Evolutionary conservation across 2,329 filamentous ascomycete genomes (phyloP).

Genomic region (Colletotrichum gigasporum): DNA sequence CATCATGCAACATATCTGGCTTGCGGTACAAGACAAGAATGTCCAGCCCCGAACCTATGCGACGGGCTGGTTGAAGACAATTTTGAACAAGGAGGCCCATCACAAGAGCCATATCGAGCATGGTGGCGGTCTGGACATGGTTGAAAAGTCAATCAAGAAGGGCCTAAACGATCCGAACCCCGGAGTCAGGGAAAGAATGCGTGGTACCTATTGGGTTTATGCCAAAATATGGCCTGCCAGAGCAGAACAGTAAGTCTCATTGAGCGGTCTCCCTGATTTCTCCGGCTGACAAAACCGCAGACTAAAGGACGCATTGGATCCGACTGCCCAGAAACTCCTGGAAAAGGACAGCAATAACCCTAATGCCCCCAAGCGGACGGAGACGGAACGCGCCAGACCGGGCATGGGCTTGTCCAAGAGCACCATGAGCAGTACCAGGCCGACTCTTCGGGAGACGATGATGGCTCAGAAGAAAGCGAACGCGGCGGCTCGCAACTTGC

Average conservation of each 20-base stretch:
- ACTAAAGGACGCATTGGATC: constrained; percentile 81
- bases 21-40: constrained; percentile 91
- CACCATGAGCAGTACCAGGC: constrained; percentile 65
- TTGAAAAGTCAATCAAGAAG: constrained; percentile 90
- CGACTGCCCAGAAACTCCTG: constrained; percentile 80
- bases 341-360: constrained; percentile 88
- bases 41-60: constrained; percentile 84
- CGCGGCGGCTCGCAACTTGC: constrained; percentile 51
- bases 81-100: constrained; percentile 79
- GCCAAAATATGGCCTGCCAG: constrained; percentile 79
- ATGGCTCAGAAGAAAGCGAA: constrained; percentile 79
- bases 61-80: constrained; percentile 83
- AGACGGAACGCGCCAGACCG: constrained; percentile 60
- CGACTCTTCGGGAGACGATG: constrained; percentile 84
- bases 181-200: constrained; percentile 85
- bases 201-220: constrained; percentile 88
- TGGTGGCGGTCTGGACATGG: constrained; percentile 80
- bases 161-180: constrained; percentile 91
- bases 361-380: constrained; percentile 68
- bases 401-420: constrained; percentile 71
- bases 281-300: constrained; percentile 48
- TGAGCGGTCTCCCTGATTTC: background rate
- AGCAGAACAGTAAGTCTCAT: constrained; percentile 78
- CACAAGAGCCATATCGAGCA: constrained; percentile 89
- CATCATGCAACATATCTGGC: constrained; percentile 85